Evolutionary conservation across 257 asterid genomes (phyloP), one percentile per base, ranked within the genome.

Genomic region (Nicotiana undulata): DNA sequence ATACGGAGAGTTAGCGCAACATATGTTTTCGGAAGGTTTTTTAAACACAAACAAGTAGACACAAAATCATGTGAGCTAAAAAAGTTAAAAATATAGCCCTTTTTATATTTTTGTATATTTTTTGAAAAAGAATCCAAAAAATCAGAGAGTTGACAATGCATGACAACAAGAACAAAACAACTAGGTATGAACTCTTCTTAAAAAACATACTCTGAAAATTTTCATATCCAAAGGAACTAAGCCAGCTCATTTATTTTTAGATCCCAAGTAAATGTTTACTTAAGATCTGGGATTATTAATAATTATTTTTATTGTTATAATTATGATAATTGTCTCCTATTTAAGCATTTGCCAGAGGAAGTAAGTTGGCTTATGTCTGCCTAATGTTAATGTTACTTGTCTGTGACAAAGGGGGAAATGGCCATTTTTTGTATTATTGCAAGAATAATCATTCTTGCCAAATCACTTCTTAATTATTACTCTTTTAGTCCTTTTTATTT

Each of bases 291-390:
- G 60, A 24, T 75, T 18, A 77, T 63, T 77, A 20, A 55, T 12
- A 6, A n/a, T n/a, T 77, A 9, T n/a, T 40, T 34, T 59, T 59
- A 56, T 59, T 12, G 58, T 22, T 9, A 77, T 56, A 58, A 80
- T 40, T 7, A 86, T 84, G 76, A 26, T 52, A 26, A 59, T 16
- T 84, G 87, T 86, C 85, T 76, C 81, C 83, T 63, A 10, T 56
- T 59, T 70, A 79, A 63, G 82, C 81, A 75, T 18, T 75, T 74
- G 81, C 83, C 84, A 81, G 82, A 59, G 80, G 53, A 77, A 86
- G 40, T 82, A 85, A 84, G 89, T 83, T 84, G 89, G 87, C 81
- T 79, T 51, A 18, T 84, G 81, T 58, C 86, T 86, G 82, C 82
- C 55, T 58, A 79, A 80, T 82, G 72, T 81, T 83, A 83, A 86